Base-by-base conservation (phyloP, 169 alveolate genomes). In the Besnoitia besnoiti region DNA sequence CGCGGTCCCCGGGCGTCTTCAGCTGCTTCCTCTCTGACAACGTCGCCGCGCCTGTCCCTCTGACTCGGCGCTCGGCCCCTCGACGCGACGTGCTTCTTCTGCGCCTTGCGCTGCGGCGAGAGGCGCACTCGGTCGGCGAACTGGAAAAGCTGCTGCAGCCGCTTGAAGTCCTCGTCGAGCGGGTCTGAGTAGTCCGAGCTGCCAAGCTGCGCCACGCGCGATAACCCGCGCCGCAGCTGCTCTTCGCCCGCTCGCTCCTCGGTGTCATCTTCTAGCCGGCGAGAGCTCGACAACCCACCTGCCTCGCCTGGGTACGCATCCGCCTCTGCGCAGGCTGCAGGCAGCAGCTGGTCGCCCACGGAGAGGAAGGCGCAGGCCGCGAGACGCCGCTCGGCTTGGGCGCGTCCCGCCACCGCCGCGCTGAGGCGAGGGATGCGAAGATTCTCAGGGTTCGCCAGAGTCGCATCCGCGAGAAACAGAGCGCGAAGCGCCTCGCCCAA, bases 21-120 rank as follows among this genome's bases (percentile, higher is more conserved):
- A 49, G 19, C 16, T 51, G 62, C 62, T 40, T 51, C 33, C 90
- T 37, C n/a, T 24, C 33, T 82, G 44, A 0, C 75, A 24, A 30
- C 30, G 59, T 77, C 85, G 33, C 33, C 51, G 7, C 30, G 59
- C n/a, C 85, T 24, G 59, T 0, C 85, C 0, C 85, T 7, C 85
- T 77, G 33, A n/a, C 85, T 21, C 39, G 77, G 5, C 73, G 44
- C 75, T 7, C 62, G 67, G 21, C 62, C 42, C 47, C 77, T 37
- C 0, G 46, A 24, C 14, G 90, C 90, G 39, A 4, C 90, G 24
- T 39, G 24, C 46, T 51, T 82, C 90, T 82, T n/a, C 77, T 82
- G 24, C 24, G 75, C 90, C 33, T 39, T 73, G 84, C 84, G 16
- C 16, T 39, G 40, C 12, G 84, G 84, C 24, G 84, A 33, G 46